Percentiles rank a stretch among this genome's conserved stretches.
phyloP scores from a whole-genome alignment of 2,329 filamentous ascomycete genomes.

The Sclerotinia nivalis region DNA sequence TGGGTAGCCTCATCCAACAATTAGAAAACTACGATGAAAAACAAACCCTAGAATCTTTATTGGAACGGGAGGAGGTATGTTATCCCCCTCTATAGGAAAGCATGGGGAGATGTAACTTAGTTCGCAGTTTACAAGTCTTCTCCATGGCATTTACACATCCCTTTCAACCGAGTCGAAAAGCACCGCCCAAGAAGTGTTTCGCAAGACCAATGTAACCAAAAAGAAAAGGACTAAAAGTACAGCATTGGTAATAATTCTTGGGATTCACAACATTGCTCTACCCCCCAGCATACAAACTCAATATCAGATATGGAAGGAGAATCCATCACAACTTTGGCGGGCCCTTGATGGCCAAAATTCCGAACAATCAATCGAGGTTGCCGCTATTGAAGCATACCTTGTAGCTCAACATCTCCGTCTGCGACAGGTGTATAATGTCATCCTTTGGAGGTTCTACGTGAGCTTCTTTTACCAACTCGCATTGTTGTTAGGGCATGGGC shows the following conservation, averaged over 20 bases:
- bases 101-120: background rate
- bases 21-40: background rate
- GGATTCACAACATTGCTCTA: background rate
- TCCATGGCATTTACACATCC: background rate
- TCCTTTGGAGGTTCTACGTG: background rate
- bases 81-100: too few species aligned
- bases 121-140: background rate
- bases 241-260: background rate
- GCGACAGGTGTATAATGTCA: background rate
- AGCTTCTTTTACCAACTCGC: background rate
- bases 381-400: conserved; percentile 2
- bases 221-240: background rate
- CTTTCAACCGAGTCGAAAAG: background rate
- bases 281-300: background rate
- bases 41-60: background rate
- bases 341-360: background rate
- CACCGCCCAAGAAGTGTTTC: background rate
- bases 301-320: conserved; percentile 2
- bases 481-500: background rate
- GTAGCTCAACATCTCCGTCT: background rate
- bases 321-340: conserved; percentile 3
- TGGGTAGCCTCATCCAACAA: background rate
- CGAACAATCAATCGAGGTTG: background rate
- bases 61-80: background rate
- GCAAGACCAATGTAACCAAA: background rate